phyloP scores from a whole-genome alignment of 1,284 basidiomycete genomes.

The Puccinia coronata region DNA sequence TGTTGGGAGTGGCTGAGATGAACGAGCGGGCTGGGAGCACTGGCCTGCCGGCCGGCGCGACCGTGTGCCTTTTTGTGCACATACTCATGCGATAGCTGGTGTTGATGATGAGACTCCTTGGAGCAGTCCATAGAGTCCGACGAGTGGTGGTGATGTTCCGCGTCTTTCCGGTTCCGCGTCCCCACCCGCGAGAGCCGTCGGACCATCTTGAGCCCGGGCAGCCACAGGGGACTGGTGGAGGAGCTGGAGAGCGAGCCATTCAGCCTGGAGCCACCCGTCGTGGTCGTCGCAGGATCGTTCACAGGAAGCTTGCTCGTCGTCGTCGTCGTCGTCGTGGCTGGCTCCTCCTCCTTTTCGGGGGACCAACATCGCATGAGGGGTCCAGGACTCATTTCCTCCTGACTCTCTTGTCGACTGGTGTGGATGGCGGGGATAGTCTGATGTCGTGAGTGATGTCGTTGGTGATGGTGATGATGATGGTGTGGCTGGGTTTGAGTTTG shows the following conservation, averaged over 20 bases:
- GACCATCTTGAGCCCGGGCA: conserved; percentile 38
- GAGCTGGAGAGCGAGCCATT: not conserved
- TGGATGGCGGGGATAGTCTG: not conserved
- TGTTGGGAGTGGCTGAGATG: not conserved
- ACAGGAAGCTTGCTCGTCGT: not conserved
- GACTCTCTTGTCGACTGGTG: not conserved
- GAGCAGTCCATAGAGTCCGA: not conserved
- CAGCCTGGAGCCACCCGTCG: too few species aligned
- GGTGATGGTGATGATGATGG: not conserved
- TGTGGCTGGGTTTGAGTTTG: not conserved
- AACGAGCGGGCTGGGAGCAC: conserved; percentile 1
- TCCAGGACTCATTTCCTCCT: not conserved
- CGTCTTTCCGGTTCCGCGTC: not conserved
- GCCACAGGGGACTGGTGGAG: not conserved
- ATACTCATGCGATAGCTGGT: not conserved
- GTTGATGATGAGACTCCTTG: not conserved
- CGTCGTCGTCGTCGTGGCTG: not conserved
- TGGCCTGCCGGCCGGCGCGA: not conserved
- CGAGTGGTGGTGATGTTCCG: not conserved
- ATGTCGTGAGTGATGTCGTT: not conserved
- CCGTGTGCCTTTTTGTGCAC: not conserved
- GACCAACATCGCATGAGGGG: not conserved
- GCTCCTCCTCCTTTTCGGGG: not conserved
- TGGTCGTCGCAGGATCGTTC: not conserved
- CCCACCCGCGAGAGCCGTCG: conserved; percentile 24